Evolutionary conservation across 2,329 filamentous ascomycete species (phyloP).

Genomic region (Verruconis gallopava): DNA sequence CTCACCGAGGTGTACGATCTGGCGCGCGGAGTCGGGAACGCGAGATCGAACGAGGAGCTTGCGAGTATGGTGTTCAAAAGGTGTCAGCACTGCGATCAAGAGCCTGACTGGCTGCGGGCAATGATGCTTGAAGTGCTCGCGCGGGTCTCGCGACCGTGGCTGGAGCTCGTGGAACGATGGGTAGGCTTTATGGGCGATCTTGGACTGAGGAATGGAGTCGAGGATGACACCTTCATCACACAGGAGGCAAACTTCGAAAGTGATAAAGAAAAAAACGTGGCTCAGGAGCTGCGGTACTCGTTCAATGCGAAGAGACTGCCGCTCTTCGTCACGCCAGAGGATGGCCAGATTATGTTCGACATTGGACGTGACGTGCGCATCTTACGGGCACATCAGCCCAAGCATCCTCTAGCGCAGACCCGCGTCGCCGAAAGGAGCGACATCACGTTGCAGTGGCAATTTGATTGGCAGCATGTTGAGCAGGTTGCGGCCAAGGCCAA

Average conservation of each 20-base stretch:
- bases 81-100: conserved; percentile 44
- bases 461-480: conserved; percentile 58
- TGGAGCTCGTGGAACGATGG: conserved; percentile 31
- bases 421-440: conserved; percentile 38
- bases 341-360: conserved; percentile 63
- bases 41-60: conserved; percentile 25
- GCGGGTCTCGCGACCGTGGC: conserved; percentile 51
- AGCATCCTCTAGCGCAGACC: conserved; percentile 54
- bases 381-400: conserved; percentile 54
- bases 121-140: conserved; percentile 55
- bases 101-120: conserved; percentile 46
- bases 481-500: conserved; percentile 47
- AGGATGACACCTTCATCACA: conserved; percentile 1
- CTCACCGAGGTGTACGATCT: conserved; percentile 41
- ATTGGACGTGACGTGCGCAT: conserved; percentile 65
- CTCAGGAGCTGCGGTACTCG: conserved; percentile 45
- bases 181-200: conserved; percentile 5
- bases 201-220: conserved; percentile 9
- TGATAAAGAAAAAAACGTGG: conserved; percentile 17
- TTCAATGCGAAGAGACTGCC: conserved; percentile 56
- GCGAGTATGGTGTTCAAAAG: conserved; percentile 24
- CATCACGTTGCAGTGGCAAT: conserved; percentile 51
- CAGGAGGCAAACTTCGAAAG: conserved; percentile 17
- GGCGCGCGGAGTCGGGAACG: conserved; percentile 32
- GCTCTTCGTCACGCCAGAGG: conserved; percentile 55